Conservation (phyloP, 164 flowering plant species). For the Pachysandra terminalis region DNA sequence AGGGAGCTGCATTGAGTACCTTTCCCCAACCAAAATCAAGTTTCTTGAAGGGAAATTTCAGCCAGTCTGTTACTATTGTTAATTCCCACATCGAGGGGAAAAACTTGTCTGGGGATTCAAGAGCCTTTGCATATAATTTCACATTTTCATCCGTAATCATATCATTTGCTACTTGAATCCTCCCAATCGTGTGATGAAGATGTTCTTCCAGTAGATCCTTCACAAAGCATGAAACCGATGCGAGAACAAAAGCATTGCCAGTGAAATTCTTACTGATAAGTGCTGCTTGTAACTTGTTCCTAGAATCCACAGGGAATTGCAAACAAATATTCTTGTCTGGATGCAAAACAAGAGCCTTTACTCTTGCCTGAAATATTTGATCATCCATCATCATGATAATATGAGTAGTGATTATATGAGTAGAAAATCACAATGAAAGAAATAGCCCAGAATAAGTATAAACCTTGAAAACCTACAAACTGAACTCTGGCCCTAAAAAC, state of each 20-base stretch:
- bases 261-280: slow-evolving; percentile 25
- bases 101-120: slow-evolving; percentile 25
- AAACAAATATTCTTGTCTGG: slow-evolving; percentile 22
- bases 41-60: slow-evolving; percentile 19
- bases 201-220: slow-evolving; percentile 20
- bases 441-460: no score
- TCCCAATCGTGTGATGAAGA: slow-evolving; percentile 16
- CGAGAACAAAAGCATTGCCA: slow-evolving; percentile 29
- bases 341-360: slow-evolving; percentile 16
- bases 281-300: slow-evolving; percentile 15
- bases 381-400: background rate
- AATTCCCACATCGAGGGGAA: slow-evolving; percentile 29
- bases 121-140: slow-evolving; percentile 16
- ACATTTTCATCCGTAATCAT: slow-evolving; percentile 18
- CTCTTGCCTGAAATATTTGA: slow-evolving; percentile 27
- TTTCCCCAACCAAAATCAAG: slow-evolving; percentile 30
- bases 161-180: slow-evolving; percentile 25
- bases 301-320: slow-evolving; percentile 26
- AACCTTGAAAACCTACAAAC: no score
- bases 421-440: background rate
- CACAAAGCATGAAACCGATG: slow-evolving; percentile 20
- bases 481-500: no score
- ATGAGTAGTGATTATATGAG: background rate
- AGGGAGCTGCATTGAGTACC: slow-evolving; percentile 10
- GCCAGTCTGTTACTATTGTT: slow-evolving; percentile 25